Percentiles rank a stretch among this genome's conserved stretches.
Conservation (phyloP, 176 grass and related monocot genomes). For the Musa troglodytarum region DNA sequence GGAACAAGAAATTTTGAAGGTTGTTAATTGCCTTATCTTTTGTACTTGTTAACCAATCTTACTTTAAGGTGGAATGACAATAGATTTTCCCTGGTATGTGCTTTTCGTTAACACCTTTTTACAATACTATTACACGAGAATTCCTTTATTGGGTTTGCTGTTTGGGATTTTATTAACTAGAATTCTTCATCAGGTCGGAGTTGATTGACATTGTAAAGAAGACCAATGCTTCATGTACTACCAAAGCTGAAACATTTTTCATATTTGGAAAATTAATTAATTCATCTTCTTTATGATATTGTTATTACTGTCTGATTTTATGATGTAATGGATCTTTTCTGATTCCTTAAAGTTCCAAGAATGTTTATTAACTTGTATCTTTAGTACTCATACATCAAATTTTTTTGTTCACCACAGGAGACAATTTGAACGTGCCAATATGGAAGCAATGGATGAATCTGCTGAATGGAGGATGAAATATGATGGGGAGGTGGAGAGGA, state of each 20-base stretch:
- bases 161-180: neutral
- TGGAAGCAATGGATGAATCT: constrained; percentile 99
- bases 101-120: neutral
- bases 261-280: neutral
- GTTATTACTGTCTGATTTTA: neutral
- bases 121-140: neutral
- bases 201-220: neutral
- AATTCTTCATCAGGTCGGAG: neutral
- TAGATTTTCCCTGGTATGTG: neutral
- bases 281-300: neutral
- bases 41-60: neutral
- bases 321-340: neutral
- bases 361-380: neutral
- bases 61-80: neutral
- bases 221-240: neutral
- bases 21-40: neutral
- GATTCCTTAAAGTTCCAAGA: neutral
- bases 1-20: no score
- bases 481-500: constrained; percentile 60
- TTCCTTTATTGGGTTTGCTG: neutral
- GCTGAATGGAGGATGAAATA: constrained; percentile 92
- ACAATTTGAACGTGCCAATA: constrained; percentile 49
- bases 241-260: neutral
- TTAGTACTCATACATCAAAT: neutral
- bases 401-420: neutral